These are phyloP conservation scores for Fusarium siculi DNA, from an alignment of 2,329 filamentous ascomycete genomes.

Conservation along the genomic window DNA sequence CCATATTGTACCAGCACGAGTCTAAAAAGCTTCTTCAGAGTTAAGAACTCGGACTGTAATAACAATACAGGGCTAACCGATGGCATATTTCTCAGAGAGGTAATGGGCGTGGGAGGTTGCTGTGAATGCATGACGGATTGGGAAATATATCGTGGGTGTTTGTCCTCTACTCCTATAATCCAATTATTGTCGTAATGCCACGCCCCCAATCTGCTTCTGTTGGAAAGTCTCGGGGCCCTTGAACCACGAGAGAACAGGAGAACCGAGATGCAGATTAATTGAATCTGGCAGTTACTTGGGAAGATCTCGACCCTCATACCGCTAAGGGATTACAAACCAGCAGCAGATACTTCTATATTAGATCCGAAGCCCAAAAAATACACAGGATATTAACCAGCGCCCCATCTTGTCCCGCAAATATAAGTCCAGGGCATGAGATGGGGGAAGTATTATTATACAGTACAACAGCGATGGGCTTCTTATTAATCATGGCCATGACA, in stretches of 20 bases:
- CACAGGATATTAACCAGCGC: conserved; percentile 2
- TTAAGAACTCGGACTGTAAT: conserved; percentile 14
- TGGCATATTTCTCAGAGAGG: not conserved
- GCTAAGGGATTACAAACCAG: not conserved
- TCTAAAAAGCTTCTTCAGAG: conserved; percentile 21
- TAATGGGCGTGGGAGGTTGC: conserved; percentile 10
- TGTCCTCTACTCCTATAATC: not conserved
- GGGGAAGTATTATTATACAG: not conserved
- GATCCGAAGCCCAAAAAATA: not conserved
- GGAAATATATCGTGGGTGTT: not conserved
- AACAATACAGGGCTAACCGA: conserved; percentile 1
- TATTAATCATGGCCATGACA: conserved; percentile 22
- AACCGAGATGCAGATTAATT: conserved; percentile 9
- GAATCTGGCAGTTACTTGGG: conserved; percentile 1
- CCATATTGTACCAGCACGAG: not conserved
- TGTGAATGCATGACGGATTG: not conserved
- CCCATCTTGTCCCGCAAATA: conserved; percentile 29
- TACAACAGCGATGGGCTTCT: not conserved
- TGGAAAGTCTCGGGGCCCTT: not conserved
- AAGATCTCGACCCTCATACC: conserved; percentile 7
- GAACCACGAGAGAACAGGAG: not conserved
- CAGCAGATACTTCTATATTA: not conserved
- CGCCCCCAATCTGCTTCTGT: conserved; percentile 5
- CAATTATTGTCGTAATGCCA: not conserved
- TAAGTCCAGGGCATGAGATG: conserved; percentile 16